Evolutionary conservation across 305 asterid genomes (phyloP), one percentile per base, ranked within the genome.

Genomic region (Euphrasia arctica): DNA sequence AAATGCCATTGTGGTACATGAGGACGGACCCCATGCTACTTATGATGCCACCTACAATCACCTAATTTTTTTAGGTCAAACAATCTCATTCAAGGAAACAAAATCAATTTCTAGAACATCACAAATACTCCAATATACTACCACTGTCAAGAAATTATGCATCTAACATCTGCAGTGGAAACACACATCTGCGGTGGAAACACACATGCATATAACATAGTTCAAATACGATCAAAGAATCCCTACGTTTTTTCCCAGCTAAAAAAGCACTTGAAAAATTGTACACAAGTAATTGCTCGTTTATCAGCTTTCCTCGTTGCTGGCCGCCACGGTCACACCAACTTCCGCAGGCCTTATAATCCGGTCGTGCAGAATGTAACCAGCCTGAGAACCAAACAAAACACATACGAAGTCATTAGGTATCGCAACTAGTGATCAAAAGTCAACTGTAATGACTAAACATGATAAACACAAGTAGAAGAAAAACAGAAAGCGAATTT

Each of bases 331-430:
- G 0, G 92, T 82, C 56, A 87, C 97, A 50, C 97, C 98, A 62
- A 91, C 98, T 75, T 91, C 98, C 9, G 98, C 98, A 47, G 98
- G 98, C 65, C 98, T 80, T 63, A 91, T 71, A 54, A 89, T 75
- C 61, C 97, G 83, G 62, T 91, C 97, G 41, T 91, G 93, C 78
- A 89, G 79, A 75, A 65, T 72, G 79, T 91, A 91, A 51, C 98
- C 98, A n/a, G 88, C 78, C 98, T 89, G 86, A 63, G 42, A 67
- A 54, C 8, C 8, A 28, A 31, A 58, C 28, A 12, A 31, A 11
- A 31, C 2, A 25, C 11, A 22, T 0, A 4, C 6, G 14, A 10
- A 43, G 50, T 43, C 34, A 31, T 31, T 31, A 31, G 34, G 34
- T 2, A 31, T 31, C 5, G 34, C 5, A 31, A 31, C 34, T 31